phyloP scores from a whole-genome alignment of 768 basidiomycete species.

The Rhodotorula graminis region DNA sequence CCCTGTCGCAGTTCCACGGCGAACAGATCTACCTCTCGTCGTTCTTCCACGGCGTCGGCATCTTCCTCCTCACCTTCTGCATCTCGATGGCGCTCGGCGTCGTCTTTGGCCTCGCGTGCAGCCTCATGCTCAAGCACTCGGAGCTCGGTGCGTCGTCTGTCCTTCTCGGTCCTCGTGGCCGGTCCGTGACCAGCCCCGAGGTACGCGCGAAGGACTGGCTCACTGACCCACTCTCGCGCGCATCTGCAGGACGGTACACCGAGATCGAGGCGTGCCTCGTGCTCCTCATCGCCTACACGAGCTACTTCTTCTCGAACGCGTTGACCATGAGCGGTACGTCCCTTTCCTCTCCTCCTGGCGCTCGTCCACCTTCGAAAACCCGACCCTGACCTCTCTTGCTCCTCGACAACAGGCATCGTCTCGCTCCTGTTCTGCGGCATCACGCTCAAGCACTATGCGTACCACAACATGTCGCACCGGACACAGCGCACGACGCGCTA shows the following conservation, averaged over 20 bases:
- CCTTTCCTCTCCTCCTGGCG: not conserved
- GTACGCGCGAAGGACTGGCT: no score
- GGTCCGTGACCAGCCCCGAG: no score
- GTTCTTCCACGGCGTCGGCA: conserved; percentile 92
- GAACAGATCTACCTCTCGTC: conserved; percentile 76
- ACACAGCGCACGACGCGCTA: conserved; percentile 93
- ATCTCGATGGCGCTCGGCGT: conserved; percentile 93
- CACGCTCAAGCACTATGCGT: conserved; percentile 99
- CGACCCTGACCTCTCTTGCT: not conserved
- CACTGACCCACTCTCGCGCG: not conserved
- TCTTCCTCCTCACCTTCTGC: conserved; percentile 92
- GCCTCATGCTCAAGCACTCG: conserved; percentile 89
- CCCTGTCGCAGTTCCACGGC: conserved; percentile 84
- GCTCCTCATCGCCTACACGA: conserved; percentile 87
- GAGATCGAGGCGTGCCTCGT: conserved; percentile 96
- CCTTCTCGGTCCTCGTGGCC: conserved; percentile 21
- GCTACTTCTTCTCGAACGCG: conserved; percentile 98
- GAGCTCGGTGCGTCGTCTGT: conserved; percentile 58
- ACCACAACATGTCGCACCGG: conserved; percentile 94
- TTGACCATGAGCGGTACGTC: conserved; percentile 63
- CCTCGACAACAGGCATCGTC: conserved; percentile 65
- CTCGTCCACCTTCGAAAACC: no score
- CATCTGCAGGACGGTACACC: conserved; percentile 56
- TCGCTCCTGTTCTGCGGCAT: conserved; percentile 97
- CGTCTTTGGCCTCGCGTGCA: conserved; percentile 81